Base-by-base conservation (phyloP, 345 rosid genomes). In the Rhizophora mangle region DNA sequence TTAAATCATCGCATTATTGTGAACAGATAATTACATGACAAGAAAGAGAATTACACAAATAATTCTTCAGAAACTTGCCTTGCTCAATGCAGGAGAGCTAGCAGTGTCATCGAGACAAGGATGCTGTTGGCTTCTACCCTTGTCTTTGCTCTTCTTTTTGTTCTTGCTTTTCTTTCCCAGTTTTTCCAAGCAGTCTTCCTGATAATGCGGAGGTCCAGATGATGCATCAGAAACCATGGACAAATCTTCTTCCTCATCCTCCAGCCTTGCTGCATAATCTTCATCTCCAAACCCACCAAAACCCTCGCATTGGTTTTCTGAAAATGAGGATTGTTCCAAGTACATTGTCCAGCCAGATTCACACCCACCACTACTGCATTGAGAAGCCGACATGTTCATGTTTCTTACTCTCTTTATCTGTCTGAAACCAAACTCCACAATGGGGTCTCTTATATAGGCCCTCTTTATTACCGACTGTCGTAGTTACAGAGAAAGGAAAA, bases 221-320 rank as follows among this genome's bases (percentile, higher is more conserved):
- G 96, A 92, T 30, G 98, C 98, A 83, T 93, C 96, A 6, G 98
- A 93, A 68, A 93, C 84, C 96, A 88, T 93, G 26, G 98, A 90
- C 46, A 86, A 78, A 68, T 88, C 88, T 34, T 82, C 89, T 15
- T 84, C 85, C 46, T 83, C 83, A 43, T 60, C 78, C n/a, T 59
- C 71, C 46, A 31, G 76, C 0, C 47, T 60, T 32, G 31, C 72
- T 4, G 51, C 74, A 43, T 71, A 70, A 47, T 64, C 69, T 21
- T 64, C 71, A 63, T 68, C 68, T 61, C 32, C 70, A 55, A 43
- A 43, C 68, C 75, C 77, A 32, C 79, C 75, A 55, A 68, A 74
- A 9, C 64, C 64, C 43, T 76, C 71, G 55, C 68, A 78, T 11
- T 72, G 74, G 24, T 70, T 60, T 56, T 72, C 64, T 7, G 85